Conservation (phyloP, 768 basidiomycete species). For the Suillus hirtellus region DNA sequence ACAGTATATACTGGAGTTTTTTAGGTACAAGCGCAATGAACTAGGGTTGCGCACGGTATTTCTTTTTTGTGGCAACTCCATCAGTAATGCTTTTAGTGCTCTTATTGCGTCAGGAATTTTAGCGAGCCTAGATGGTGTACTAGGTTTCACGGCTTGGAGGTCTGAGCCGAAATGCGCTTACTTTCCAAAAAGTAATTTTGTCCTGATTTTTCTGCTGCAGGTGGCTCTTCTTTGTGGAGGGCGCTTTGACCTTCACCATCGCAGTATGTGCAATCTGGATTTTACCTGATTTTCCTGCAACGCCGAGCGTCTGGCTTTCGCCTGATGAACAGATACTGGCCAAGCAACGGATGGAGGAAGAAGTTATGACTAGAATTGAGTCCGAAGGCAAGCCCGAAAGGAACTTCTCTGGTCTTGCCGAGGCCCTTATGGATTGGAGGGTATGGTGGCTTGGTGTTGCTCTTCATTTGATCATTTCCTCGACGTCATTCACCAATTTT, state of each 20-base stretch:
- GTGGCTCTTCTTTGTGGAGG: conserved; percentile 74
- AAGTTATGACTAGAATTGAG: conserved; percentile 53
- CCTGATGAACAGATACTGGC: conserved; percentile 55
- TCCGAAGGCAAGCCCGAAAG: conserved; percentile 37
- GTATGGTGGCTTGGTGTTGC: conserved; percentile 78
- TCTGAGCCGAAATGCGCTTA: conserved; percentile 29
- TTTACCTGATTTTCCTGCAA: conserved; percentile 72
- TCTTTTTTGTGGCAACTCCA: conserved; percentile 66
- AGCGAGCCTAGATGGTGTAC: conserved; percentile 61
- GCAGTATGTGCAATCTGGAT: conserved; percentile 56
- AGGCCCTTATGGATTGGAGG: conserved; percentile 72
- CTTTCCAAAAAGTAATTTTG: neutral
- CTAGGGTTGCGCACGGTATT: conserved; percentile 66
- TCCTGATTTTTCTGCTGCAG: conserved; percentile 30
- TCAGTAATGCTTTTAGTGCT: conserved; percentile 79
- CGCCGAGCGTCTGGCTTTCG: conserved; percentile 58
- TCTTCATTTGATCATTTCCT: conserved; percentile 51
- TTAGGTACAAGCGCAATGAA: conserved; percentile 59
- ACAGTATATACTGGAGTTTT: neutral
- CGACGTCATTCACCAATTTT: conserved; percentile 72
- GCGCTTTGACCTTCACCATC: conserved; percentile 52
- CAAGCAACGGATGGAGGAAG: conserved; percentile 60
- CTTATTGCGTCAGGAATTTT: conserved; percentile 76
- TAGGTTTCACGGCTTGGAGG: conserved; percentile 74
- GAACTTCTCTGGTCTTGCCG: conserved; percentile 45